phyloP scores from a whole-genome alignment of 345 rosid species.

The Heritiera littoralis region DNA sequence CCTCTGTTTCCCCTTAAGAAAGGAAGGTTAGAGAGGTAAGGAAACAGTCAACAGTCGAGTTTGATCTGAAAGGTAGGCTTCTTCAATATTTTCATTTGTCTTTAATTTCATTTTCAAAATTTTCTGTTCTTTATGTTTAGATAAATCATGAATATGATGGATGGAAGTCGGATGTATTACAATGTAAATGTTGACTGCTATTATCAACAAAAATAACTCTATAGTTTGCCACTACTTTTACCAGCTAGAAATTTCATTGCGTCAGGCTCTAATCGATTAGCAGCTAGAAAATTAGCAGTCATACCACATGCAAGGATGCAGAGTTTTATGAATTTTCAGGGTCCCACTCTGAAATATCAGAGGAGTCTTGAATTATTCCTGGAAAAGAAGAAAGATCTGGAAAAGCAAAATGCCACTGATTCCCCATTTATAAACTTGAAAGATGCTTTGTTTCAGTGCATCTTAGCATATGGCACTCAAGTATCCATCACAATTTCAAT shows the following conservation, averaged over 20 bases:
- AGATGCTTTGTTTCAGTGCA: slow-evolving; percentile 10
- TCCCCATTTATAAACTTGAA: slow-evolving; percentile 21
- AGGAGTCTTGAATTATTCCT: slow-evolving; percentile 18
- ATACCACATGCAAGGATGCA: slow-evolving; percentile 44
- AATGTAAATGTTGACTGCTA: no score
- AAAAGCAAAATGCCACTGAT: slow-evolving; percentile 10
- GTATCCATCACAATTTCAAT: neutral
- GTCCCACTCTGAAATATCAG: slow-evolving; percentile 33
- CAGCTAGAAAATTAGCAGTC: slow-evolving; percentile 26
- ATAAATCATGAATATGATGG: slow-evolving; percentile 28
- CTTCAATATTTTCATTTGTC: slow-evolving; percentile 24
- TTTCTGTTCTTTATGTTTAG: slow-evolving; percentile 44
- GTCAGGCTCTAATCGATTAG: slow-evolving; percentile 10
- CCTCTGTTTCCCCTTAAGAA: slow-evolving; percentile 64
- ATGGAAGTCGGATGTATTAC: slow-evolving; percentile 16
- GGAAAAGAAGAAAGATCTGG: neutral
- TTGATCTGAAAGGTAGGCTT: slow-evolving; percentile 23
- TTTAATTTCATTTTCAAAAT: slow-evolving; percentile 8
- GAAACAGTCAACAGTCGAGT: neutral
- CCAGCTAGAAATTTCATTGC: neutral
- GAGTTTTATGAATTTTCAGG: slow-evolving; percentile 27
- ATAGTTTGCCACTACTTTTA: neutral
- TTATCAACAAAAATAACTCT: neutral
- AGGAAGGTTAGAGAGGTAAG: slow-evolving; percentile 53
- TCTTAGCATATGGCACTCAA: slow-evolving; percentile 10